Evolutionary conservation across 2,329 filamentous ascomycete genomes (phyloP).

Genomic region (Sordariomycetes sp.): DNA sequence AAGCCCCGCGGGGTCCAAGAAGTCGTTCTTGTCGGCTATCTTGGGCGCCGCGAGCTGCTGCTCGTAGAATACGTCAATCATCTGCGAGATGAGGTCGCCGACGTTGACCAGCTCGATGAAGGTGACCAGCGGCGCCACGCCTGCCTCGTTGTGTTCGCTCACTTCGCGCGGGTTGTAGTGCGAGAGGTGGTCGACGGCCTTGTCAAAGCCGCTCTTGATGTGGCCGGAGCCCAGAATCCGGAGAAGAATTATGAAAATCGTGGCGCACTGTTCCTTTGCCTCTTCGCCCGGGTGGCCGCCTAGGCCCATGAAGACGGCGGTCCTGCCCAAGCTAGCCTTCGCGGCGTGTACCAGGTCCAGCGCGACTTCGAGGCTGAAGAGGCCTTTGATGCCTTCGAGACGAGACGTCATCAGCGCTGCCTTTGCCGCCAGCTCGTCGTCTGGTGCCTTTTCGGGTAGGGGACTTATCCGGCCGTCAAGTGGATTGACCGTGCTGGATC

Average conservation of each 20-base stretch:
- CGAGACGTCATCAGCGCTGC: slow-evolving; percentile 94
- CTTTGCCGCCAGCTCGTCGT: slow-evolving; percentile 86
- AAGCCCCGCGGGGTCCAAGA: slow-evolving; percentile 78
- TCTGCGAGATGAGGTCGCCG: slow-evolving; percentile 93
- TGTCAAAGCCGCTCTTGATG: slow-evolving; percentile 86
- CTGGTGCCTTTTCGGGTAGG: slow-evolving; percentile 55
- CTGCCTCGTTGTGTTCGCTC: slow-evolving; percentile 53
- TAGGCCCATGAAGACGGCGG: slow-evolving; percentile 68
- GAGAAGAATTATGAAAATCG: slow-evolving; percentile 75
- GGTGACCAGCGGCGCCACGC: slow-evolving; percentile 82
- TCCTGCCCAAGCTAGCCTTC: slow-evolving; percentile 76
- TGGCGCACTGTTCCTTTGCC: slow-evolving; percentile 76
- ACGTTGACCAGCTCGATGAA: slow-evolving; percentile 98
- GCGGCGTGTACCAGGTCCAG: slow-evolving; percentile 79
- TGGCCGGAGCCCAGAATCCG: slow-evolving; percentile 76
- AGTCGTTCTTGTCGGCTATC: slow-evolving; percentile 85
- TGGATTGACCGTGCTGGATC: slow-evolving; percentile 12
- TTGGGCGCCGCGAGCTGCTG: slow-evolving; percentile 78
- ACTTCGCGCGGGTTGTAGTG: slow-evolving; percentile 83
- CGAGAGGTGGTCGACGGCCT: slow-evolving; percentile 80
- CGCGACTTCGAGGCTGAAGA: slow-evolving; percentile 95
- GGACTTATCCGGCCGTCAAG: slow-evolving; percentile 21
- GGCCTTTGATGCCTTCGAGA: slow-evolving; percentile 82
- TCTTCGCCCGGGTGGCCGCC: slow-evolving; percentile 71
- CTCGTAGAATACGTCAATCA: slow-evolving; percentile 97